Evolutionary conservation across 768 basidiomycete genomes (phyloP).

Genomic region (Tulasnella sp.): DNA sequence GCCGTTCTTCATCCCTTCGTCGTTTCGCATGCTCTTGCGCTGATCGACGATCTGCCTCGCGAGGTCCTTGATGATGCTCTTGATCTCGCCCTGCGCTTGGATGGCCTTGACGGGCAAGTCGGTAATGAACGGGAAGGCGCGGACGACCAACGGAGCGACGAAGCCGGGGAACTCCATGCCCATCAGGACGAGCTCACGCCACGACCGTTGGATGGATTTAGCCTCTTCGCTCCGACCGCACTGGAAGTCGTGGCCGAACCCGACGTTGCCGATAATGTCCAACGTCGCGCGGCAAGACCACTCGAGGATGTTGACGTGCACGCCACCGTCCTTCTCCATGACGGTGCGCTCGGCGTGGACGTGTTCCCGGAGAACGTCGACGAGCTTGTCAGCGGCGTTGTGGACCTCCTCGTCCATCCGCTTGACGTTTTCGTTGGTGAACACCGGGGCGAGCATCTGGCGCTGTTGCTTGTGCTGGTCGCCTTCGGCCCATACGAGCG

Average conservation of each 20-base stretch:
- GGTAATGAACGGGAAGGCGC: slow-evolving; percentile 23
- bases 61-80: slow-evolving; percentile 20
- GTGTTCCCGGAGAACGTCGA: neutral
- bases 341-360: neutral
- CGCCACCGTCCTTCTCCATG: neutral
- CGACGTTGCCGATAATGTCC: slow-evolving; percentile 27
- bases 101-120: slow-evolving; percentile 22
- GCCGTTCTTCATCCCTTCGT: slow-evolving; percentile 4
- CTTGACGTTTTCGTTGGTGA: slow-evolving; percentile 18
- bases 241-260: slow-evolving; percentile 32
- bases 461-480: slow-evolving; percentile 26
- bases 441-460: slow-evolving; percentile 16
- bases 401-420: slow-evolving; percentile 9
- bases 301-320: slow-evolving; percentile 15
- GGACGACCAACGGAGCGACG: slow-evolving; percentile 19
- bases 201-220: slow-evolving; percentile 21
- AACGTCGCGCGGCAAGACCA: slow-evolving; percentile 17
- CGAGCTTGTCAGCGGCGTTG: slow-evolving; percentile 10
- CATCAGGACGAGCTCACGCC: slow-evolving; percentile 20
- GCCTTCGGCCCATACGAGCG: slow-evolving; percentile 31
- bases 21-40: neutral
- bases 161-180: slow-evolving; percentile 17
- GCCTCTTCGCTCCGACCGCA: slow-evolving; percentile 26
- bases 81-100: slow-evolving; percentile 22
- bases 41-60: slow-evolving; percentile 7